Percentiles rank a stretch among this genome's conserved stretches.
Evolutionary conservation across 257 asterid species (phyloP).

Genomic region (Cordia subcordata): DNA sequence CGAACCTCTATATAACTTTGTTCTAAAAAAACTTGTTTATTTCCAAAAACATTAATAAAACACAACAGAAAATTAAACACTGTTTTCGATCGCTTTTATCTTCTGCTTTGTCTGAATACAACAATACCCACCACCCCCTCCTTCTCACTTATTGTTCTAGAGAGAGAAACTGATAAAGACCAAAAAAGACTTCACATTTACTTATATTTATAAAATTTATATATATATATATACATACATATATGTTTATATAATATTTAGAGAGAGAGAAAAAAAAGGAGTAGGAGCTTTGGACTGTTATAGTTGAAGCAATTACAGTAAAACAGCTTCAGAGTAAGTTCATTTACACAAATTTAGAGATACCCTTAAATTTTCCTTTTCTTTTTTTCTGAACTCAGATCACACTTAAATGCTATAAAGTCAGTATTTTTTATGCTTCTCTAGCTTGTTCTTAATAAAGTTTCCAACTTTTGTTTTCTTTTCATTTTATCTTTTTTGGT

Average conservation of each 20-base stretch:
- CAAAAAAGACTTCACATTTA: constrained; percentile 16
- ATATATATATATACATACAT: constrained; percentile 9
- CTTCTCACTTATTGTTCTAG: constrained; percentile 17
- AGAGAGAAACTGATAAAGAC: constrained; percentile 39
- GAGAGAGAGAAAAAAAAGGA: constrained; percentile 16
- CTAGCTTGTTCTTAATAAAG: constrained; percentile 1
- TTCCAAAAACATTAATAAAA: not conserved
- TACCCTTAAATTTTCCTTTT: constrained; percentile 19
- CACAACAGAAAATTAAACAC: not conserved
- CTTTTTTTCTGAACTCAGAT: constrained; percentile 36
- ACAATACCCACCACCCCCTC: constrained; percentile 15
- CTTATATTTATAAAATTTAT: no score
- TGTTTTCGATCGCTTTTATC: constrained; percentile 34
- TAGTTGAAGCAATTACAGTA: constrained; percentile 21
- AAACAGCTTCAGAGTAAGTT: constrained; percentile 16
- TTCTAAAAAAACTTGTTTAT: constrained; percentile 1
- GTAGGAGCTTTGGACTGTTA: constrained; percentile 30
- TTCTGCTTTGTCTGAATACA: constrained; percentile 27
- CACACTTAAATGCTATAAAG: constrained; percentile 26
- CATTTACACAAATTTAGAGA: constrained; percentile 13
- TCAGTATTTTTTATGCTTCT: constrained; percentile 23
- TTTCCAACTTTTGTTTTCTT: constrained; percentile 8
- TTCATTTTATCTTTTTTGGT: no score
- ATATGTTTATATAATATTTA: constrained; percentile 2
- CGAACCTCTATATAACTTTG: constrained; percentile 11